These are phyloP conservation scores for Penicillium angulare DNA, from an alignment of 495 filamentous ascomycete species.

Conservation along the genomic window DNA sequence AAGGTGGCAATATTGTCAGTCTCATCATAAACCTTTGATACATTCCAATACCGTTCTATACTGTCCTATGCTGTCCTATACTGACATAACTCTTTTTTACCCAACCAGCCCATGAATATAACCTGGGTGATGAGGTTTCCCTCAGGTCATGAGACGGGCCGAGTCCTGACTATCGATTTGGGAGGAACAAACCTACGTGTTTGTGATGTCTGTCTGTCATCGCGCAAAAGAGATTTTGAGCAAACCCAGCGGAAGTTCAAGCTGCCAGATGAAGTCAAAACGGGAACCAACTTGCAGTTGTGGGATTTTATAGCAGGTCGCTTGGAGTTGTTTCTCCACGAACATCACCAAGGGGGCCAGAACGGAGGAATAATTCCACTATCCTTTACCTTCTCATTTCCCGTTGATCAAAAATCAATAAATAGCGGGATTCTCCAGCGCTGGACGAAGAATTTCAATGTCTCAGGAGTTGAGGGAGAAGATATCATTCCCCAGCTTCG, in stretches of 20 bases:
- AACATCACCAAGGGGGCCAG: constrained; percentile 64
- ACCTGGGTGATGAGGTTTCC: constrained; percentile 92
- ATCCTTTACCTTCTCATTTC: constrained; percentile 95
- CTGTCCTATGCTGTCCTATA: background rate
- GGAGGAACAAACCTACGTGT: constrained; percentile 93
- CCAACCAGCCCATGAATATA: constrained; percentile 98
- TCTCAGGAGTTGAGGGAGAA: constrained; percentile 82
- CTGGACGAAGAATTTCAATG: constrained; percentile 97
- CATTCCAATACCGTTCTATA: background rate
- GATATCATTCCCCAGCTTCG: constrained; percentile 91
- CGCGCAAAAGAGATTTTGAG: constrained; percentile 83
- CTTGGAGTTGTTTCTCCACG: constrained; percentile 78
- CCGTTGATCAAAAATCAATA: constrained; percentile 83
- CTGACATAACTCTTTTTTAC: constrained; percentile 14
- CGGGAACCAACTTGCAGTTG: constrained; percentile 73
- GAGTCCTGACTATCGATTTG: constrained; percentile 87
- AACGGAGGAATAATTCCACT: constrained; percentile 58
- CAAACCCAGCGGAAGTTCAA: constrained; percentile 91
- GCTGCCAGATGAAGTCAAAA: constrained; percentile 85
- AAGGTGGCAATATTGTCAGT: constrained; percentile 85
- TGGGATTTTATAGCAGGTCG: constrained; percentile 94
- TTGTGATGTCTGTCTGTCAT: constrained; percentile 79
- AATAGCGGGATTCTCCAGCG: constrained; percentile 85
- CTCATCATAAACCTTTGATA: too few relatives aligned
- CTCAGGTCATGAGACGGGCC: constrained; percentile 80